These are phyloP conservation scores for Albatrellus ellisii DNA, from an alignment of 768 basidiomycete species.

Conservation along the genomic window DNA sequence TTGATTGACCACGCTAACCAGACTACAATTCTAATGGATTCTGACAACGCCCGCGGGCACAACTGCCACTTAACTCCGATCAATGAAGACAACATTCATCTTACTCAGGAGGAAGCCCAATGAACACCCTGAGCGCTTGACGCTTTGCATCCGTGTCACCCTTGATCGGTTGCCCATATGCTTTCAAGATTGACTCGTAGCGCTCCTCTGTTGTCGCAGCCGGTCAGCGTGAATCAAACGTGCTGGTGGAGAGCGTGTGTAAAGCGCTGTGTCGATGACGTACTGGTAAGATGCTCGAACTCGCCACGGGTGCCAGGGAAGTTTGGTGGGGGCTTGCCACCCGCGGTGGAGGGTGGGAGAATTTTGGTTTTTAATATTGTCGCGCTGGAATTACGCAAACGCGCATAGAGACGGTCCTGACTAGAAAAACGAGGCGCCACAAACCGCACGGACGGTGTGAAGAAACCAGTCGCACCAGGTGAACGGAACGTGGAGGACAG, in stretches of 20 bases:
- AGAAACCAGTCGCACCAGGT: too few relatives aligned
- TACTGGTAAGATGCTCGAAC: slow-evolving; percentile 34
- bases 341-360: slow-evolving; percentile 18
- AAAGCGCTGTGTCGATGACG: slow-evolving; percentile 8
- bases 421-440: slow-evolving; percentile 12
- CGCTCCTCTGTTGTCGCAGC: slow-evolving; percentile 23
- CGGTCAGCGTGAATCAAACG: not conserved
- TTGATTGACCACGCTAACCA: too few relatives aligned
- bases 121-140: slow-evolving; percentile 24
- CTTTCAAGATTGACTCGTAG: slow-evolving; percentile 25
- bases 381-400: slow-evolving; percentile 23
- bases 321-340: slow-evolving; percentile 23
- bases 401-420: slow-evolving; percentile 24
- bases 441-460: not conserved
- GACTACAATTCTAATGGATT: too few relatives aligned
- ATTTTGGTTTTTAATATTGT: slow-evolving; percentile 22
- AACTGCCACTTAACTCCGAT: too few relatives aligned
- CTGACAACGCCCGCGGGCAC: too few relatives aligned
- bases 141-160: slow-evolving; percentile 29
- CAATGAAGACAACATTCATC: too few relatives aligned
- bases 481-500: not conserved
- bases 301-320: slow-evolving; percentile 28
- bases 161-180: slow-evolving; percentile 21
- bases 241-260: not conserved
- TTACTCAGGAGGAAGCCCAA: slow-evolving; percentile 23